A percentile compares a stretch with the other conserved stretches of the same genome.
Evolutionary conservation across 148 eudicot species (phyloP).

Genomic region (Polygonum maritimum): DNA sequence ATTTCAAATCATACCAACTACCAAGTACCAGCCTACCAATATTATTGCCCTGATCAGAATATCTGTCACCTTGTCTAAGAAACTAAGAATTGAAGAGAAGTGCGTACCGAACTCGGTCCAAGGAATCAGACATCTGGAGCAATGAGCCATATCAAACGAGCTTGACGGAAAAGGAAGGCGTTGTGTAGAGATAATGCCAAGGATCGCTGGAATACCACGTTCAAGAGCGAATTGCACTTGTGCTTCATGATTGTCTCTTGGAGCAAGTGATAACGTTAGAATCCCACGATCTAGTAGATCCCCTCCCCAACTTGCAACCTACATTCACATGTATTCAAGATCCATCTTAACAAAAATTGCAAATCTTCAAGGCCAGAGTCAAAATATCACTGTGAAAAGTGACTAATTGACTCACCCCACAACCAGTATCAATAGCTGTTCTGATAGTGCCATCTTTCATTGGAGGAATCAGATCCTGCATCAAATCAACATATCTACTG

Average conservation of each 20-base stretch:
- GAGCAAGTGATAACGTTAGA: slow-evolving; percentile 74
- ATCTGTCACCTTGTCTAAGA: not conserved
- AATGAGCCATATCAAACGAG: slow-evolving; percentile 94
- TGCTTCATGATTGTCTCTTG: slow-evolving; percentile 93
- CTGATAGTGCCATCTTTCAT: slow-evolving; percentile 89
- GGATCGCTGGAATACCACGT: slow-evolving; percentile 86
- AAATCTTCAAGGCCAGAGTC: not conserved
- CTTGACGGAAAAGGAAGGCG: slow-evolving; percentile 90
- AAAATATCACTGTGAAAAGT: not conserved
- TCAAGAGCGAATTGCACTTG: slow-evolving; percentile 94
- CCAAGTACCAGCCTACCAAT: too few relatives aligned
- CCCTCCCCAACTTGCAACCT: slow-evolving; percentile 99
- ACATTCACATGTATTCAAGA: slow-evolving; percentile 4
- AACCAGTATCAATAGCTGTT: slow-evolving; percentile 96
- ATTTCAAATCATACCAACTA: too few relatives aligned
- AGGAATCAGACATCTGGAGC: slow-evolving; percentile 93
- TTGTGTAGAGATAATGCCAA: slow-evolving; percentile 75
- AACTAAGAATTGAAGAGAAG: not conserved
- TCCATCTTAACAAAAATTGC: not conserved
- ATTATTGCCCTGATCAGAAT: too few relatives aligned
- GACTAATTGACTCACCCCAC: slow-evolving; percentile 63
- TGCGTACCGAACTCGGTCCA: slow-evolving; percentile 86
- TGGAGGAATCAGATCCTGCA: slow-evolving; percentile 72
- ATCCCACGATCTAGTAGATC: slow-evolving; percentile 78
- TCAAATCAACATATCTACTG: slow-evolving; percentile 64